Base-by-base conservation (phyloP, 2,329 filamentous ascomycete species). In the Zymoseptoria ardabiliae region DNA sequence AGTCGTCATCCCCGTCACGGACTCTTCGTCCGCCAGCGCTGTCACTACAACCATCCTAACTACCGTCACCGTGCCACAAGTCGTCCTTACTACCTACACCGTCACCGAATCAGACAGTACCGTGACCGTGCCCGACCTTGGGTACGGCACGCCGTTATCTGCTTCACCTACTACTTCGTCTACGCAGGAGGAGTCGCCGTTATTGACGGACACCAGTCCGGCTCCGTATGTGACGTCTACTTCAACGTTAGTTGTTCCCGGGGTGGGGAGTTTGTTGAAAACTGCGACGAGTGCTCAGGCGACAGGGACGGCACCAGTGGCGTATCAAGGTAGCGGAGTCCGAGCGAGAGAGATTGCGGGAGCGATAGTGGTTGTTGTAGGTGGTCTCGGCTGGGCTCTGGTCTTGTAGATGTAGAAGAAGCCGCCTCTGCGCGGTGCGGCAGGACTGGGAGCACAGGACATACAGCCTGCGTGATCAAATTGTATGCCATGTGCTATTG, bases 21-120 rank as follows among this genome's bases (percentile, higher is more conserved):
- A 63, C n/a, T 70, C 67, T 9, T 58, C 64, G 19, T 72, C 72
- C 54, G 59, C 62, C 41, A 70, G 69, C 60, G 70, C 63, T 61
- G 69, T 61, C 57, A 70, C 67, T n/a, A 68, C 66, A 28, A 65
- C 67, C 17, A 64, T 75, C 54, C 66, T 71, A 21, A 78, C 74
- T 4, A 74, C 74, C 20, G 67, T 79, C 59, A 79, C 76, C 13
- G 77, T 80, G 22, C 78, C 78, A 0, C 74, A 76, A 62, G 66
- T 68, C 45, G 58, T 61, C 11, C 62, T 66, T 17, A 65, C 61
- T 10, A 65, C 61, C 8, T 65, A 64, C 58, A 65, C 63, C 10
- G 57, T 63, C 54, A 66, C 61, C 11, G 56, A 59, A 11, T 50
- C 50, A 2, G 63, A 63, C 23, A 58, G 54, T 23, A 62, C 61